phyloP scores from a whole-genome alignment of 2,329 filamentous ascomycete species.

The Phaeoacremonium minimum region DNA sequence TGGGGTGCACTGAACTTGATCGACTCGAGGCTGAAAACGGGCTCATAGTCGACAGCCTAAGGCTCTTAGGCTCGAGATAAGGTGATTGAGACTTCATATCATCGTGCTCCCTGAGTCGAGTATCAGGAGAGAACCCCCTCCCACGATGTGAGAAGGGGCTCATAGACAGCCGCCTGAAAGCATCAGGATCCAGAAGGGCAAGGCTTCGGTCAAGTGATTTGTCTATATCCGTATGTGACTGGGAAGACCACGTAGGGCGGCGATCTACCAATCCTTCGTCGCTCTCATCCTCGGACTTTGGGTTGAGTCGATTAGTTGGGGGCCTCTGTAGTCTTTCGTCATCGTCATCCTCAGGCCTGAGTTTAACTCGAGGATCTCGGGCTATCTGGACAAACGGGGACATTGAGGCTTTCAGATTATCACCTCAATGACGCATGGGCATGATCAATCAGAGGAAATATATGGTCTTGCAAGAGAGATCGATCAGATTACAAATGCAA shows the following conservation, averaged over 20 bases:
- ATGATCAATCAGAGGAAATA: no score
- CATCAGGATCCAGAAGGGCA: constrained; percentile 21
- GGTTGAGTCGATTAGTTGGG: constrained; percentile 18
- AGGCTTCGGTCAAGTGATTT: no score
- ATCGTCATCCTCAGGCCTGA: constrained; percentile 13
- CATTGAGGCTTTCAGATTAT: no score
- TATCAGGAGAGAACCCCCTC: constrained; percentile 17
- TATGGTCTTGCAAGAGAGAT: no score
- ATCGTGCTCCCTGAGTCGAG: background rate
- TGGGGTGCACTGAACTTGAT: background rate
- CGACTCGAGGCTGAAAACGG: constrained; percentile 12
- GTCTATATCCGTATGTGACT: no score
- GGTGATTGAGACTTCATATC: background rate
- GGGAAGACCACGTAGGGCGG: no score
- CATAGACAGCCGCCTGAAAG: constrained; percentile 31
- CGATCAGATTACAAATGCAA: no score
- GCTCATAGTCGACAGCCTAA: constrained; percentile 7
- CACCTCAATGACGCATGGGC: no score
- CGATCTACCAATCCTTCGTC: no score
- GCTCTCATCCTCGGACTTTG: no score
- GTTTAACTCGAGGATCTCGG: constrained; percentile 15
- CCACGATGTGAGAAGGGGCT: constrained; percentile 32
- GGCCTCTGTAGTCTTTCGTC: constrained; percentile 17
- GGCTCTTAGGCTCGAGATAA: background rate
- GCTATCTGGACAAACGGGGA: constrained; percentile 15